Base-by-base conservation (phyloP, 306 rosid genomes). In the Quercus alba region DNA sequence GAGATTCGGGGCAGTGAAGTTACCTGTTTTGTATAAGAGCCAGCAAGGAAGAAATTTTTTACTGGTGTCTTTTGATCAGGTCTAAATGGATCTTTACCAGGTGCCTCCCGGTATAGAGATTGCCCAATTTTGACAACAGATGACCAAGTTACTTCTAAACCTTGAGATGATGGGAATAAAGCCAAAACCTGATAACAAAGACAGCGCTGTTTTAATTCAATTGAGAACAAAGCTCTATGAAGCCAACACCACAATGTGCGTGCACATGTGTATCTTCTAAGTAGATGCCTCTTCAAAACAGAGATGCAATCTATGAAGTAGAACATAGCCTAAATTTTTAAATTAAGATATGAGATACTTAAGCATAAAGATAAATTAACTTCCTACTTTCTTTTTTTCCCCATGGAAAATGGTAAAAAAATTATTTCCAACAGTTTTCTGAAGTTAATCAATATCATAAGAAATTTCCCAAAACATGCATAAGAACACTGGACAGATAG, bases 91-190 rank as follows among this genome's bases (percentile, higher is more conserved):
- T 95, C 99, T 89, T 90, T 95, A 31, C 99, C 97, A 67, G 98
- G 99, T 74, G 86, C 99, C 87, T 95, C 99, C 0, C 98, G 93
- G 79, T 95, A 95, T 15, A 95, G 88, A 82, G 99, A 95, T 85
- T 95, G 98, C n/a, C 91, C 96, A 33, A 95, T 93, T 85, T 95
- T 95, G 82, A 95, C 99, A 20, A 95, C 97, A 2, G 99, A 95
- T 49, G 99, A 95, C 99, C 99, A 95, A 55, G 87, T 91, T 78
- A 95, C 90, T 81, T 95, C 97, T 84, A 95, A 85, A 77, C 99
- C 99, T 89, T 95, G 99, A 46, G 97, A 83, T 52, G 99, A 95
- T 76, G 99, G 99, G 83, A 95, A 95, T 76, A 95, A 78, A 23
- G 85, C 84, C 74, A 90, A 78, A 73, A 95, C 98, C 97, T 94